These are phyloP conservation scores for Globisporangium emineosum DNA, from an alignment of 352 stramenopile species.

Conservation along the genomic window DNA sequence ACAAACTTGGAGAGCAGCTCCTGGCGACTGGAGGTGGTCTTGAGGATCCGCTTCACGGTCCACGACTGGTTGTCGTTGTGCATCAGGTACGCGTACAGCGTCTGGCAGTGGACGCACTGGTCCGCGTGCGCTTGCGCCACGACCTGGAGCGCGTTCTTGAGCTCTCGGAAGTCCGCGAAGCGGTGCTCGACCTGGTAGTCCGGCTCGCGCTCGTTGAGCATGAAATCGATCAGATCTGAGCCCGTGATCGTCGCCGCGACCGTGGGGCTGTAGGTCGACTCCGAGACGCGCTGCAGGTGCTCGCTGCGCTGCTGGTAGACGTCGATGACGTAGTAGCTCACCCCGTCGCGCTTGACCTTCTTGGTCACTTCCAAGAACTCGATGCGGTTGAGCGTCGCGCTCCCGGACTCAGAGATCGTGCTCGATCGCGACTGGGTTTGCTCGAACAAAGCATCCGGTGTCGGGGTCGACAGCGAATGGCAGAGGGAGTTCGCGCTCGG, in stretches of 20 bases:
- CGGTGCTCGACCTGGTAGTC: conserved; percentile 22
- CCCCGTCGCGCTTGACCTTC: conserved; percentile 17
- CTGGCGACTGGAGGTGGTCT: neutral
- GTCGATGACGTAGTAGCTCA: conserved; percentile 18
- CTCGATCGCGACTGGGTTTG: neutral
- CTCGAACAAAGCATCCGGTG: neutral
- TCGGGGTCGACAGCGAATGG: neutral
- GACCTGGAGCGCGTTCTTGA: conserved; percentile 9
- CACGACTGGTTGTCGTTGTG: conserved; percentile 13
- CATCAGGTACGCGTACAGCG: conserved; percentile 4
- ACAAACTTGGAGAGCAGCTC: conserved; percentile 15
- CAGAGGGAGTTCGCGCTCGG: neutral
- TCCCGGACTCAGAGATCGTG: neutral
- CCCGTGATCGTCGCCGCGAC: conserved; percentile 1
- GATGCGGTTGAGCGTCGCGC: conserved; percentile 8
- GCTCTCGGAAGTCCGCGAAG: conserved; percentile 15
- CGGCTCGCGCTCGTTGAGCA: conserved; percentile 11
- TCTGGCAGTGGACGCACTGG: conserved; percentile 7
- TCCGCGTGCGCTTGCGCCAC: neutral
- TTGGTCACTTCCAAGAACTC: conserved; percentile 19
- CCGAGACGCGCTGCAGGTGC: neutral
- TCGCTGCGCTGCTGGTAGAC: conserved; percentile 17
- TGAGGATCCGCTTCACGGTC: conserved; percentile 11
- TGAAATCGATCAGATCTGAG: conserved; percentile 1
- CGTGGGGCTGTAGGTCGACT: conserved; percentile 1